Evolutionary conservation across 2,329 filamentous ascomycete genomes (phyloP).

Genomic region (Cladosporium sp.): DNA sequence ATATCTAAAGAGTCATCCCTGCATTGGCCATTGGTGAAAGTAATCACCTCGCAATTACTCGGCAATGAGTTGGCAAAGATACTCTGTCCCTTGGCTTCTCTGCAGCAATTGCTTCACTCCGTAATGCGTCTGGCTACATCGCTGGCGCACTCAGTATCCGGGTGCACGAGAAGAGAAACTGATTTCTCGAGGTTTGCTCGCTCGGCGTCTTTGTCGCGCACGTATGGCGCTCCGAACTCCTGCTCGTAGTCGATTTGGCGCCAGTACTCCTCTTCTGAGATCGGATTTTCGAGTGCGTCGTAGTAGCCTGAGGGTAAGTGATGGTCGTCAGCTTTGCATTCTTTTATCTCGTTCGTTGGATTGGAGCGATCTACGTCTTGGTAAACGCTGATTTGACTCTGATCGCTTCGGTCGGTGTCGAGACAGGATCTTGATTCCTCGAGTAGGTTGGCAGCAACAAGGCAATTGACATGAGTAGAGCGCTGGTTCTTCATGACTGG

Average conservation of each 20-base stretch:
- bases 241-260: slow-evolving; percentile 2
- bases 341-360: not conserved
- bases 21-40: not conserved
- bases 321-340: not conserved
- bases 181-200: not conserved
- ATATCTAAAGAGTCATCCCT: not conserved
- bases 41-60: not conserved
- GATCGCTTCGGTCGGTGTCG: not conserved
- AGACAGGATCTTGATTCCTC: not conserved
- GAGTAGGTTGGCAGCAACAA: not conserved
- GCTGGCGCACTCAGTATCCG: not conserved
- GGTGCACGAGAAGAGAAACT: not conserved
- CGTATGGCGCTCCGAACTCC: not conserved
- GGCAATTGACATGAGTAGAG: not conserved
- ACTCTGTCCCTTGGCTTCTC: not conserved
- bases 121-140: not conserved
- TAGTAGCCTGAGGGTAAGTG: slow-evolving; percentile 2
- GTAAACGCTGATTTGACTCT: not conserved
- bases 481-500: not conserved
- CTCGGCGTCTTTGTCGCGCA: not conserved
- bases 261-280: not conserved
- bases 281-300: not conserved
- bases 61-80: not conserved
- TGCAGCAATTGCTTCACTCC: not conserved
- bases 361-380: not conserved